Percentiles rank a stretch among this genome's conserved stretches.
These are phyloP conservation scores for Podosphaera leucotricha DNA, from an alignment of 2,329 filamentous ascomycete species.

Conservation along the genomic window DNA sequence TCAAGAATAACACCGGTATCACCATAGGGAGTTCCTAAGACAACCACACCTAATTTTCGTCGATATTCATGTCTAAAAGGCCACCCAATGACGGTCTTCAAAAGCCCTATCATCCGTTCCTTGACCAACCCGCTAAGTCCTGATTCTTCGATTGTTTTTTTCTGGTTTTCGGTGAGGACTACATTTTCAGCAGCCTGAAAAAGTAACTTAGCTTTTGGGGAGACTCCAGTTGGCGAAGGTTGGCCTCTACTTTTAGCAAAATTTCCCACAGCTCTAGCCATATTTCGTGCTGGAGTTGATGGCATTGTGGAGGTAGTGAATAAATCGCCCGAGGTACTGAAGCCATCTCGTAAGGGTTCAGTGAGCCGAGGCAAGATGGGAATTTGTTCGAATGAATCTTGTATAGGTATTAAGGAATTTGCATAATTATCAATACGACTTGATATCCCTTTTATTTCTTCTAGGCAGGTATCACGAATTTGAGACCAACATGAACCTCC, in stretches of 20 bases:
- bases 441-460: slow-evolving; percentile 42
- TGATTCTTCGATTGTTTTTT: slow-evolving; percentile 26
- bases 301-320: slow-evolving; percentile 7
- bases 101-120: slow-evolving; percentile 22
- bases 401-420: slow-evolving; percentile 15
- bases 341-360: slow-evolving; percentile 9
- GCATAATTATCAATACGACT: slow-evolving; percentile 37
- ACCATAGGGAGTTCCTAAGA: slow-evolving; percentile 52
- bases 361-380: slow-evolving; percentile 10
- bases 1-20: slow-evolving; percentile 45
- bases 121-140: slow-evolving; percentile 25
- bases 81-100: slow-evolving; percentile 32
- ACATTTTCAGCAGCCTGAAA: slow-evolving; percentile 16
- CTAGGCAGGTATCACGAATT: slow-evolving; percentile 44
- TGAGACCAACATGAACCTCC: slow-evolving; percentile 66
- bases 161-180: slow-evolving; percentile 23
- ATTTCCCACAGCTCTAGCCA: slow-evolving; percentile 8
- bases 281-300: slow-evolving; percentile 4
- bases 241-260: slow-evolving; percentile 14
- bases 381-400: slow-evolving; percentile 1
- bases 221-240: slow-evolving; percentile 7
- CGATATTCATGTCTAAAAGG: slow-evolving; percentile 49
- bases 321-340: slow-evolving; percentile 10
- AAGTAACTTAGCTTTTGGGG: slow-evolving; percentile 20
- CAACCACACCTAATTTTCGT: slow-evolving; percentile 37